Evolutionary conservation across 192 early-diverging fungal species (phyloP), one percentile per base, ranked within the genome.

Genomic region (Fimicolochytrium jonesii): DNA sequence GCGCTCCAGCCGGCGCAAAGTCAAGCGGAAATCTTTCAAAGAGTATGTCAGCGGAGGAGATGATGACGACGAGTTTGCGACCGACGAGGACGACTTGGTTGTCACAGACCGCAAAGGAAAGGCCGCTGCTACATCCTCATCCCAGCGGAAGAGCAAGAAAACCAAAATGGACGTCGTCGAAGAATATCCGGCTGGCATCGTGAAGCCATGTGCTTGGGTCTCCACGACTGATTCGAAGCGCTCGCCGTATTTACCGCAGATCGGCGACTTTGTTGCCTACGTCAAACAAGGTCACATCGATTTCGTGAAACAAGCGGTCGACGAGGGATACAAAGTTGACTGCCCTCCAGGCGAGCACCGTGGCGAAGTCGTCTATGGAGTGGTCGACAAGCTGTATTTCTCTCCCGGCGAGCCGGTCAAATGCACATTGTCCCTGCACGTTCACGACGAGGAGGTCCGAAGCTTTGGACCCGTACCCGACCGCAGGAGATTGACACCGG

Each of bases 191-290:
- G 48, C 17, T 17, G 57, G 22, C 13, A 20, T 59, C 20, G 46
- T 31, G 9, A 43, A 30, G 6, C 41, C 57, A 46, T 46, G 57
- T 43, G 20, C 22, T 17, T 63, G 68, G 68, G 32, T 69, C 1
- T 36, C 68, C 22, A 9, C 20, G 18, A 41, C 37, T 42, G 56
- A 15, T n/a, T 31, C 59, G 9, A 55, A 63, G 30, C 47, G 52
- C 13, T 48, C 49, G 1, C 64, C 70, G 10, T 71, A 71, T 45
- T 23, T 72, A 9, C 71, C 71, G n/a, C 71, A 72, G 36, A 62
- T 72, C 3, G 41, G 61, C 15, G 71, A 72, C 45, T 29, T 56
- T 5, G 61, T 72, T 28, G 61, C 55, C 0, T 72, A 72, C 34
- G 53, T 72, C 37, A 61, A 63, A 58, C 22, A 22, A 30, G 71